Percentiles rank a stretch among this genome's conserved stretches.
Evolutionary conservation across 2,329 filamentous ascomycete genomes (phyloP).

Genomic region (Periconia digitata): DNA sequence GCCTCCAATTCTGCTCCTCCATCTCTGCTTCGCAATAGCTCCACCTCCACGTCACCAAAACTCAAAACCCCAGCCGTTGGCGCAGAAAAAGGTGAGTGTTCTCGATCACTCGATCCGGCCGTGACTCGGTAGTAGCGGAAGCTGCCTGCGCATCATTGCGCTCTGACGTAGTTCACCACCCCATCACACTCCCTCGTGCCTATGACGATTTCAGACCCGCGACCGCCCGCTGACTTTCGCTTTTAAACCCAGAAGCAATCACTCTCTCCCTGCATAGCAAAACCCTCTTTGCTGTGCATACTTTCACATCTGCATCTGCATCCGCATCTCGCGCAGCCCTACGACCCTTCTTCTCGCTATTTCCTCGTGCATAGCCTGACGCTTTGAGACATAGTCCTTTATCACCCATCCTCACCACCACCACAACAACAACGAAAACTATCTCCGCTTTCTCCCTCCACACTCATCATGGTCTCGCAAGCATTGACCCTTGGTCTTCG

Average conservation of each 20-base stretch:
- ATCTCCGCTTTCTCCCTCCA: slow-evolving; percentile 7
- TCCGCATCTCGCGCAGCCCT: too few relatives aligned
- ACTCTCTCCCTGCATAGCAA: neutral
- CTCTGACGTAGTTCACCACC: slow-evolving; percentile 19
- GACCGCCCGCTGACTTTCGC: slow-evolving; percentile 20
- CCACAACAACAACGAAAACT: neutral
- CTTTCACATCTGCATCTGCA: neutral
- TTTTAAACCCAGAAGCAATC: slow-evolving; percentile 8
- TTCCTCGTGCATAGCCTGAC: slow-evolving; percentile 13
- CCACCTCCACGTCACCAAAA: neutral
- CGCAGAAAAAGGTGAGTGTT: slow-evolving; percentile 14
- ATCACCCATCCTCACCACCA: slow-evolving; percentile 3
- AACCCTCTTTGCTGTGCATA: neutral
- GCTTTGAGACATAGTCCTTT: slow-evolving; percentile 10
- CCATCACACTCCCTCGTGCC: slow-evolving; percentile 17
- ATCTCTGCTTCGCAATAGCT: neutral
- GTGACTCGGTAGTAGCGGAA: too few relatives aligned
- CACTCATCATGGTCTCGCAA: slow-evolving; percentile 48
- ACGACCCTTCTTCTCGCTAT: too few relatives aligned
- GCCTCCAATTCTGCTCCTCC: neutral
- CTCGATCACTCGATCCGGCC: too few relatives aligned
- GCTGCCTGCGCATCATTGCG: too few relatives aligned
- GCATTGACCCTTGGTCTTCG: slow-evolving; percentile 45
- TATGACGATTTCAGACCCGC: slow-evolving; percentile 13
- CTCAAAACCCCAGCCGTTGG: neutral